Conservation (phyloP, 148 eudicot species). For the Mesembryanthemum crystallinum region DNA sequence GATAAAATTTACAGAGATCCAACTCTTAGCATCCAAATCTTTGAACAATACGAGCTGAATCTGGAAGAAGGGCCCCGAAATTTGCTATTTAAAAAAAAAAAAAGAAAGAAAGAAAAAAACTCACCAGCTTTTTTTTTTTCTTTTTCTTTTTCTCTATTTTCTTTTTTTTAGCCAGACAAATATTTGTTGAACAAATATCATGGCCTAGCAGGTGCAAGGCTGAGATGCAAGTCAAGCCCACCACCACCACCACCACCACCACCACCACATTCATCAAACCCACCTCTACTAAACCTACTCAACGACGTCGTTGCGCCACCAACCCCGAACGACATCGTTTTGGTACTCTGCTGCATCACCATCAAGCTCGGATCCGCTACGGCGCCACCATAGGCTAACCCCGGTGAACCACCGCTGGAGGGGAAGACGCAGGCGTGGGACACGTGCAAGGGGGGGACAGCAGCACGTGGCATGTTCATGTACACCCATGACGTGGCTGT, state of each 20-base stretch:
- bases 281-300: slow-evolving; percentile 59
- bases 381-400: slow-evolving; percentile 35
- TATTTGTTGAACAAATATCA: slow-evolving; percentile 6
- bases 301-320: slow-evolving; percentile 58
- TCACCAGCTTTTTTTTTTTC: neutral
- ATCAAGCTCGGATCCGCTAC: slow-evolving; percentile 34
- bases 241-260: too few species aligned
- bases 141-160: neutral
- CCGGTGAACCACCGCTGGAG: slow-evolving; percentile 32
- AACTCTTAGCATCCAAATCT: slow-evolving; percentile 4
- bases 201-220: slow-evolving; percentile 64
- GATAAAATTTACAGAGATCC: slow-evolving; percentile 20
- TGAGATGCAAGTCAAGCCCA: slow-evolving; percentile 81
- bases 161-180: neutral
- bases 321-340: slow-evolving; percentile 21
- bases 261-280: slow-evolving; percentile 49
- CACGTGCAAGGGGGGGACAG: slow-evolving; percentile 52
- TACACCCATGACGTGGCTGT: slow-evolving; percentile 56
- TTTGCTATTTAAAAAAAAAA: slow-evolving; percentile 4
- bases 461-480: slow-evolving; percentile 59
- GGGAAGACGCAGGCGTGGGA: slow-evolving; percentile 67
- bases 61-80: neutral
- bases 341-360: slow-evolving; percentile 27
- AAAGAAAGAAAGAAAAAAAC: neutral
- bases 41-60: slow-evolving; percentile 3